A percentile compares a stretch with the other conserved stretches of the same genome.
These are phyloP conservation scores for Plicaturopsis crispa DNA, from an alignment of 768 basidiomycete species.

Conservation along the genomic window DNA sequence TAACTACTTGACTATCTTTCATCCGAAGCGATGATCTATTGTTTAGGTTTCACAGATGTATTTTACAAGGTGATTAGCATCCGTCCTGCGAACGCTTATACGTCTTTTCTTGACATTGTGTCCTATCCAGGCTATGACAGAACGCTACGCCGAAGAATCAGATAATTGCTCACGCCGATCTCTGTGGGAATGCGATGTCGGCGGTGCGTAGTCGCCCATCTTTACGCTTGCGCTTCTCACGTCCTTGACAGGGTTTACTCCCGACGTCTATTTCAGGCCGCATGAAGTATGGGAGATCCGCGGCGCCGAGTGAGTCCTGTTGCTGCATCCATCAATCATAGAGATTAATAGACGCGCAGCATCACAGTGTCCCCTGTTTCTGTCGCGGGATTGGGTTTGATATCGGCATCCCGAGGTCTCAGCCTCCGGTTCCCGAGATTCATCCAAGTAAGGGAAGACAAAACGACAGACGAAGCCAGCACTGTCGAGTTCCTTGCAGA, in stretches of 20 bases:
- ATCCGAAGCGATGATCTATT: neutral
- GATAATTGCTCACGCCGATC: slow-evolving; percentile 44
- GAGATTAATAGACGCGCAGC: slow-evolving; percentile 27
- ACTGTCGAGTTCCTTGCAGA: slow-evolving; percentile 61
- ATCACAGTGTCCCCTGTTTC: slow-evolving; percentile 85
- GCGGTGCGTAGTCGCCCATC: slow-evolving; percentile 35
- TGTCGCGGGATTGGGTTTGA: slow-evolving; percentile 60
- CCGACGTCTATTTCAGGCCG: slow-evolving; percentile 65
- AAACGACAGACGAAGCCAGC: slow-evolving; percentile 63
- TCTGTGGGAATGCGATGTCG: slow-evolving; percentile 55
- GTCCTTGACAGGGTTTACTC: slow-evolving; percentile 43
- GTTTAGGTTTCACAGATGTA: slow-evolving; percentile 70
- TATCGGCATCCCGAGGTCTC: slow-evolving; percentile 50
- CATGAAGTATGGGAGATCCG: slow-evolving; percentile 86
- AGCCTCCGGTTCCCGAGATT: slow-evolving; percentile 88
- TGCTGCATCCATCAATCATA: neutral
- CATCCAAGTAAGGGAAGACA: slow-evolving; percentile 67
- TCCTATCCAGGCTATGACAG: slow-evolving; percentile 53
- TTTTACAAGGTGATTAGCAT: slow-evolving; percentile 62
- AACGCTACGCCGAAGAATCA: slow-evolving; percentile 52
- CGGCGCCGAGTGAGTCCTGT: slow-evolving; percentile 52
- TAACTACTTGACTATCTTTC: neutral
- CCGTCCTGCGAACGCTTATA: neutral
- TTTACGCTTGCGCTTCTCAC: slow-evolving; percentile 3
- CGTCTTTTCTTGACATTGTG: slow-evolving; percentile 14